A percentile compares a stretch with the other conserved stretches of the same genome.
Conservation (phyloP, 2,329 filamentous ascomycete genomes). For the Paecilomyces niveus region DNA sequence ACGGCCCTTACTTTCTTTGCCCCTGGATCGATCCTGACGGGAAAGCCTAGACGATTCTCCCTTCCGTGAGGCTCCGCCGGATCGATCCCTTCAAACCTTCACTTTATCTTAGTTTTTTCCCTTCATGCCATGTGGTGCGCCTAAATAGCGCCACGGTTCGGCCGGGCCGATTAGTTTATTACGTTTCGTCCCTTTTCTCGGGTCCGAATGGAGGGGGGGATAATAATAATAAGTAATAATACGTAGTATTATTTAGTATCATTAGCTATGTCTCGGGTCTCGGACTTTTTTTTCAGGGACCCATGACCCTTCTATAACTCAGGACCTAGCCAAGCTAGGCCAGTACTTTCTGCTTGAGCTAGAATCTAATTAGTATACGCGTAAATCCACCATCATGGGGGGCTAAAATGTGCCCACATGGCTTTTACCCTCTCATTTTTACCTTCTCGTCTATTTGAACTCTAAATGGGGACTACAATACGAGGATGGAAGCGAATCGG, state of each 20-base stretch:
- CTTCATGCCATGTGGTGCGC: neutral
- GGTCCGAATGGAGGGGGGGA: neutral
- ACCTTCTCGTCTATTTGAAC: neutral
- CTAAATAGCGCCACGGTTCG: neutral
- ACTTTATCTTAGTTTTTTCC: neutral
- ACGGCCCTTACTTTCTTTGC: neutral
- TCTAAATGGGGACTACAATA: neutral
- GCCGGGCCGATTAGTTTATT: neutral
- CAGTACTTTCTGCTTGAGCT: neutral
- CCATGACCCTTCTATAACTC: neutral
- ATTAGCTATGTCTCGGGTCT: neutral
- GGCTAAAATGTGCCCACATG: neutral
- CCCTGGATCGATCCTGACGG: neutral
- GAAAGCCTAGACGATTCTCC: too few relatives aligned
- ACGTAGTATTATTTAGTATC: neutral
- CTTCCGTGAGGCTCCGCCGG: neutral
- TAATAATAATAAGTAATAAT: neutral
- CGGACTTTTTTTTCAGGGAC: neutral
- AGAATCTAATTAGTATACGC: neutral
- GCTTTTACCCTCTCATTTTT: neutral
- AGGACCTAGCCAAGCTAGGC: neutral
- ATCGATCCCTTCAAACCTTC: neutral
- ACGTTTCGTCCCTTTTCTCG: neutral
- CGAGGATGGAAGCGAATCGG: neutral
- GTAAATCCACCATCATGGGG: neutral